These are phyloP conservation scores for Pichia nakasei DNA, from an alignment of 805 yeast species.

Conservation along the genomic window DNA sequence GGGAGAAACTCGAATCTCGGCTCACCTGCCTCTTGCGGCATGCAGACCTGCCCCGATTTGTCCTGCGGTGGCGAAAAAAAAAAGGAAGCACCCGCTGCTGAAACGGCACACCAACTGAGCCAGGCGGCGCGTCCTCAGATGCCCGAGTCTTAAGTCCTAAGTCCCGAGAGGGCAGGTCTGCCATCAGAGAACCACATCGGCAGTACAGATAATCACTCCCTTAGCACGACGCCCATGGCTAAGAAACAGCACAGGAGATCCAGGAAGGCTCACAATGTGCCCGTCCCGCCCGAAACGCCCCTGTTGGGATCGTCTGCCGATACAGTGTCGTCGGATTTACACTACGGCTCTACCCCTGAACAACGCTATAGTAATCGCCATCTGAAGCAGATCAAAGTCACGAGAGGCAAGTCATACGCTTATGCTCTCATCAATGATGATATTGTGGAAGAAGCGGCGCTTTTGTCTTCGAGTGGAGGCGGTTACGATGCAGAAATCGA, in stretches of 20 bases:
- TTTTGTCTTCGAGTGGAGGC: slow-evolving; percentile 16
- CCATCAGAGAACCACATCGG: too few relatives aligned
- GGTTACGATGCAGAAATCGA: slow-evolving; percentile 20
- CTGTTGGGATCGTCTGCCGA: slow-evolving; percentile 9
- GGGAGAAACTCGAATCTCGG: too few relatives aligned
- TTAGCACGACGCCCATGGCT: neutral
- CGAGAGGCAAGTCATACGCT: slow-evolving; percentile 2
- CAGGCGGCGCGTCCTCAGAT: too few relatives aligned
- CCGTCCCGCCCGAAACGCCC: neutral
- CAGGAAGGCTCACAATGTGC: neutral
- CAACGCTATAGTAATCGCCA: neutral
- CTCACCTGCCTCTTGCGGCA: too few relatives aligned
- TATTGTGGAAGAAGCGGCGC: slow-evolving; percentile 33
- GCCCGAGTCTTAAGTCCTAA: too few relatives aligned
- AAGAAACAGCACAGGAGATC: neutral
- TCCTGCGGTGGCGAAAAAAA: too few relatives aligned
- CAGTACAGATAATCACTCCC: too few relatives aligned
- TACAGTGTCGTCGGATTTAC: neutral
- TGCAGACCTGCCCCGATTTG: too few relatives aligned
- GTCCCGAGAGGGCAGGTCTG: too few relatives aligned
- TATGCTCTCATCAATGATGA: slow-evolving; percentile 17
- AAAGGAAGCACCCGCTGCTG: too few relatives aligned
- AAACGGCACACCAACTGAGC: too few relatives aligned
- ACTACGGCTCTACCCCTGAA: neutral
- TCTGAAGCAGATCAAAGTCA: neutral